Evolutionary conservation across 768 basidiomycete genomes (phyloP).

Genomic region (Mycena crocata): DNA sequence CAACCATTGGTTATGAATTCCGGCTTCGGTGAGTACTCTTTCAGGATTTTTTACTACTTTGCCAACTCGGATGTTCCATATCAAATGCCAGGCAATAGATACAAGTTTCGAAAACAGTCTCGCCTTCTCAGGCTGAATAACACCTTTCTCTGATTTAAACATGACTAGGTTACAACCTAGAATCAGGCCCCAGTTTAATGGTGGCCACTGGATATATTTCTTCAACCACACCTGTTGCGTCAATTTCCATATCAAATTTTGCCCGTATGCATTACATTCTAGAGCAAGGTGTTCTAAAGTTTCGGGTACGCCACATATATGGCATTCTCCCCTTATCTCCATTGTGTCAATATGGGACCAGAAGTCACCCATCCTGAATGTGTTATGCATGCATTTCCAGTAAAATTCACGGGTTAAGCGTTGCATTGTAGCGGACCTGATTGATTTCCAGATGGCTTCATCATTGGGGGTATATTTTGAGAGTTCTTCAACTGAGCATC

Average conservation of each 20-base stretch:
- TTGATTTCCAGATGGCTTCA: conserved; percentile 13
- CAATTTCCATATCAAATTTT: background rate
- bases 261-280: too few relatives aligned
- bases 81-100: too few relatives aligned
- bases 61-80: too few relatives aligned
- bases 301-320: conserved; percentile 6
- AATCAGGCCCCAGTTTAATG: background rate
- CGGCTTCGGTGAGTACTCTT: too few relatives aligned
- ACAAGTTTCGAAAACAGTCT: too few relatives aligned
- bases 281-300: conserved; percentile 22
- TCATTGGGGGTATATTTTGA: background rate
- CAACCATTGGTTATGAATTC: too few relatives aligned
- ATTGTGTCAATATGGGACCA: background rate
- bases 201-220: background rate
- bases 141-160: background rate
- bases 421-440: background rate
- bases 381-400: conserved; percentile 15
- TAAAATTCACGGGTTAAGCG: background rate
- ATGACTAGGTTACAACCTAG: background rate
- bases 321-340: conserved; percentile 2
- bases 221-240: background rate
- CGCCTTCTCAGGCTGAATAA: too few relatives aligned
- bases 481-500: background rate
- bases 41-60: too few relatives aligned
- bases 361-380: conserved; percentile 8